Conservation (phyloP, 306 rosid genomes). For the Medicago lupulina region DNA sequence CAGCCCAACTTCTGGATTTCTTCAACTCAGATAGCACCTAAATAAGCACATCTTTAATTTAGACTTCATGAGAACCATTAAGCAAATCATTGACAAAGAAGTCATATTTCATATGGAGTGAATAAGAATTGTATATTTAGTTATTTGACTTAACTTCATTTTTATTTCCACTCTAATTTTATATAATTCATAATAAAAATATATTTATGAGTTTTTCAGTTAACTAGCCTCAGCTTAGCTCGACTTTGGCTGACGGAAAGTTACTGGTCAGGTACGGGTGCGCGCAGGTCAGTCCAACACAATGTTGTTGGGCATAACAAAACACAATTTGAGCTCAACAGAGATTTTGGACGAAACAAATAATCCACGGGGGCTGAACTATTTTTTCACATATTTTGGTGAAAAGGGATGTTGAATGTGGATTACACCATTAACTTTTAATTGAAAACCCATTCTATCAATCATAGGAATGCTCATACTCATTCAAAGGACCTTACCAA, state of each 20-base stretch:
- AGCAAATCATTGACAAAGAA: no score
- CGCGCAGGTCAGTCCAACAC: background rate
- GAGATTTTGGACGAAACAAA: background rate
- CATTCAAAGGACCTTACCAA: background rate
- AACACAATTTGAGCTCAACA: background rate
- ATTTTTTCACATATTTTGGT: background rate
- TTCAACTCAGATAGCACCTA: constrained; percentile 71
- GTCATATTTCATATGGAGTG: background rate
- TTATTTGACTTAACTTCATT: background rate
- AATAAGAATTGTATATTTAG: background rate
- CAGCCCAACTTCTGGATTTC: constrained; percentile 79
- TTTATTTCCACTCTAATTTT: background rate
- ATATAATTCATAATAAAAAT: background rate
- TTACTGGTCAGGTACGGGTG: background rate
- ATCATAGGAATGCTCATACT: background rate
- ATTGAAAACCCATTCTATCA: background rate
- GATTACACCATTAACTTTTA: background rate
- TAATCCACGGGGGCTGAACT: background rate
- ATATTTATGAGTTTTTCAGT: background rate
- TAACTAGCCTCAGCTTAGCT: constrained; percentile 8
- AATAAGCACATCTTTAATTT: constrained; percentile 35
- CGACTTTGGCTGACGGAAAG: background rate
- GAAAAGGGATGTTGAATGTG: background rate
- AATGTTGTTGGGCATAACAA: background rate
- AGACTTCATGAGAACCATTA: no score